These are phyloP conservation scores for Pyrenochaeta sp. DNA, from an alignment of 2,329 filamentous ascomycete species.

Conservation along the genomic window DNA sequence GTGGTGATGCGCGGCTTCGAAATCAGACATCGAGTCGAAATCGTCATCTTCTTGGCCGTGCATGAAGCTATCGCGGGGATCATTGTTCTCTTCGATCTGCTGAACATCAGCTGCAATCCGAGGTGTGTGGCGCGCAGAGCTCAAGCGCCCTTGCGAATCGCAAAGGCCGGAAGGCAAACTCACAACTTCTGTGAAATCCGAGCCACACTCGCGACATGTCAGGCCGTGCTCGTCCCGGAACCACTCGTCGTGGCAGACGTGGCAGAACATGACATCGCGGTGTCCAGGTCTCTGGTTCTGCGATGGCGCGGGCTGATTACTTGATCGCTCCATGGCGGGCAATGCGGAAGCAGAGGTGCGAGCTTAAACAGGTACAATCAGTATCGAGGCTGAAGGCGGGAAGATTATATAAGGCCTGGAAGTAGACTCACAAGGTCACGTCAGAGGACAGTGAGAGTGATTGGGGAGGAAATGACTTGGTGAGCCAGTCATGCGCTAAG, in stretches of 20 bases:
- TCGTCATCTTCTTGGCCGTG: constrained; percentile 39
- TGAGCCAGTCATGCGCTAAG: constrained; percentile 35
- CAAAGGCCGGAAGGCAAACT: constrained; percentile 50
- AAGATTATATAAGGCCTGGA: constrained; percentile 8
- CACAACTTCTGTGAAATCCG: constrained; percentile 88
- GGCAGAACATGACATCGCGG: constrained; percentile 82
- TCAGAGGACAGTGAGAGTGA: constrained; percentile 21
- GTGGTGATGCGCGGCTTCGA: constrained; percentile 30
- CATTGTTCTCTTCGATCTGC: constrained; percentile 63
- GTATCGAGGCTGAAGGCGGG: too few species aligned
- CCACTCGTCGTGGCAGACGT: constrained; percentile 83
- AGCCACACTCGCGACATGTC: constrained; percentile 77
- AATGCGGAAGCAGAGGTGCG: constrained; percentile 5
- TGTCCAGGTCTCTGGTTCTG: constrained; percentile 30
- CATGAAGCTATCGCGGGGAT: constrained; percentile 62
- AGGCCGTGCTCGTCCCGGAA: constrained; percentile 73
- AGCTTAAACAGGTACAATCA: constrained; percentile 4
- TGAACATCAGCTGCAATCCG: constrained; percentile 25
- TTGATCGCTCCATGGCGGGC: constrained; percentile 33
- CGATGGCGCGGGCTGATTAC: constrained; percentile 20
- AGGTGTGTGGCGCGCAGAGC: too few species aligned
- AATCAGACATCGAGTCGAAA: constrained; percentile 33
- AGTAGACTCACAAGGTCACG: constrained; percentile 22
- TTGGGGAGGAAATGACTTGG: constrained; percentile 11
- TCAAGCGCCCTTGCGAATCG: constrained; percentile 12